Evolutionary conservation across 2,329 filamentous ascomycete species (phyloP).

Genomic region (Fusarium papillatum): DNA sequence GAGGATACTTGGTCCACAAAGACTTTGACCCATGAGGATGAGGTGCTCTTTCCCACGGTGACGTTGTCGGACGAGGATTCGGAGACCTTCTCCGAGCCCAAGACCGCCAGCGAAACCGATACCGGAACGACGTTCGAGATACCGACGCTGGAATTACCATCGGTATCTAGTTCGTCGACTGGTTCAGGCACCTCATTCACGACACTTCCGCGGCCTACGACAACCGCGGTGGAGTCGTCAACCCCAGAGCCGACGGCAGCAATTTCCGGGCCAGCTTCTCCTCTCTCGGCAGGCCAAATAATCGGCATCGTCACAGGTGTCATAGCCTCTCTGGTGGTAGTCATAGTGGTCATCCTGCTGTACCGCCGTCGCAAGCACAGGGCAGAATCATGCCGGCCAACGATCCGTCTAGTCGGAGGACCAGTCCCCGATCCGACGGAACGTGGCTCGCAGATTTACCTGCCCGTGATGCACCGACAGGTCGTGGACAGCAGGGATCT

Average conservation of each 20-base stretch:
- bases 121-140: background rate
- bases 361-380: background rate
- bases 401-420: background rate
- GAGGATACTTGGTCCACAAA: background rate
- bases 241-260: background rate
- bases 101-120: background rate
- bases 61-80: background rate
- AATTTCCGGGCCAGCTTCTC: background rate
- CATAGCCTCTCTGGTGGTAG: background rate
- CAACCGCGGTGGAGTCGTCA: background rate
- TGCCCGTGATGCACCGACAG: background rate
- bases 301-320: slow-evolving; percentile 7
- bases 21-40: background rate
- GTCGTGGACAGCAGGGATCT: background rate
- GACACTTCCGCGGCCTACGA: background rate
- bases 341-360: background rate
- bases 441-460: background rate
- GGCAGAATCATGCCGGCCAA: background rate
- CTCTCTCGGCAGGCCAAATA: background rate
- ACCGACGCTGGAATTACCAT: background rate
- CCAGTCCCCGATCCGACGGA: slow-evolving; percentile 3
- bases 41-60: background rate
- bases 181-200: background rate
- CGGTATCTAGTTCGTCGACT: background rate
- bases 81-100: background rate